Evolutionary conservation across 148 eudicot genomes (phyloP), one percentile per base, ranked within the genome.

Genomic region (Fagopyrum homotropicum): DNA sequence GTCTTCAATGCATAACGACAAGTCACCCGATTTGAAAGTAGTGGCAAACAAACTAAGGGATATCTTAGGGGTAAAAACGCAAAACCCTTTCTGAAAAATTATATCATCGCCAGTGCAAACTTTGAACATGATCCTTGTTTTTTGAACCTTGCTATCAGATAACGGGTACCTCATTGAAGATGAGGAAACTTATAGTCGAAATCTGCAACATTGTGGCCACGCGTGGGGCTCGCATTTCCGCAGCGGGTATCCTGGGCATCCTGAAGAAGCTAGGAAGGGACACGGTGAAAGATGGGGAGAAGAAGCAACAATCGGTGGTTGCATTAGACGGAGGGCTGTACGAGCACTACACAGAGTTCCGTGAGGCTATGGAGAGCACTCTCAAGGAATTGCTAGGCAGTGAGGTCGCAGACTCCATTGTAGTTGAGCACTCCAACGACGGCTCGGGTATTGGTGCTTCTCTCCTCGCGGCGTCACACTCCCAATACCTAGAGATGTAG

Each of bases 371-470:
- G 91, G 90, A 89, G 75, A 82, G 78, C 87, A 79, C 91, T n/a
- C 84, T 93, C 54, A 84, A 86, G 80, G 95, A 91, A 77, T 80
- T 93, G 54, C 76, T 93, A 11, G 97, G 97, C n/a, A 88, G 85
- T 45, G 93, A 86, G 43, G 86, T 80, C 44, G 85, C 89, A 6
- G 83, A 87, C 14, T 81, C 81, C 71, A 72, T 93, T 45, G 77
- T 81, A 6, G 69, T 91, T 40, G 87, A 86, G 83, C 98, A 81
- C 47, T 88, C 97, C 9, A 91, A 88, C 46, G 98, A 91, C 51
- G 98, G 97, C 9, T 91, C 98, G 0, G 98, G 98, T 46, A 88
- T 88, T 15, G 98, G 98, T 44, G 97, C 98, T 44, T 90, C 98
- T 69, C 89, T 93, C 46, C 76, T 91, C 1, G 98, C 97, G 15